Evolutionary conservation across 768 basidiomycete species (phyloP).

Genomic region (Strobilomyces confusus): DNA sequence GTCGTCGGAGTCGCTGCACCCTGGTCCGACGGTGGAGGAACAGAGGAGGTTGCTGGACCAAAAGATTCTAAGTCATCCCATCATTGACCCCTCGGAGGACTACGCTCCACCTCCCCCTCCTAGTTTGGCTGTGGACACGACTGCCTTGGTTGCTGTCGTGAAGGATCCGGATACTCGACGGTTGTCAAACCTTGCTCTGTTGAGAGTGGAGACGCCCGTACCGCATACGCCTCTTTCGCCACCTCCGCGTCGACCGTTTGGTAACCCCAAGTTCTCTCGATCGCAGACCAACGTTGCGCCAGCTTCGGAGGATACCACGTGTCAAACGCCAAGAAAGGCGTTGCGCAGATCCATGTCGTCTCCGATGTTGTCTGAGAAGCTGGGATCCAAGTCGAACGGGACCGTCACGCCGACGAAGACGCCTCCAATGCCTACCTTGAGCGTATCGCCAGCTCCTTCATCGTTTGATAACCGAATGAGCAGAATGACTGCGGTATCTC

Average conservation of each 20-base stretch:
- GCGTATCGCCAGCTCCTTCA: slow-evolving; percentile 28
- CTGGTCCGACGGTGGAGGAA: slow-evolving; percentile 11
- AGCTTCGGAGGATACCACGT: background rate
- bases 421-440: slow-evolving; percentile 40
- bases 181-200: slow-evolving; percentile 42
- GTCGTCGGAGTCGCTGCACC: slow-evolving; percentile 25
- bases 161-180: slow-evolving; percentile 32
- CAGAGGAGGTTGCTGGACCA: slow-evolving; percentile 35
- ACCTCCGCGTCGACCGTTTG: slow-evolving; percentile 51
- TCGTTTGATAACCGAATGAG: slow-evolving; percentile 26
- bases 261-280: slow-evolving; percentile 44
- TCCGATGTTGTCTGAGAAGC: slow-evolving; percentile 46
- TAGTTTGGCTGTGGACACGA: slow-evolving; percentile 3
- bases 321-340: slow-evolving; percentile 14
- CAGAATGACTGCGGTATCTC: slow-evolving; percentile 21
- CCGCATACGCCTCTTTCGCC: slow-evolving; percentile 61
- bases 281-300: slow-evolving; percentile 53
- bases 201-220: slow-evolving; percentile 64
- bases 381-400: slow-evolving; percentile 32
- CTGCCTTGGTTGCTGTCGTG: slow-evolving; percentile 16
- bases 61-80: slow-evolving; percentile 42
- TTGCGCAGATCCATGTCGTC: slow-evolving; percentile 54
- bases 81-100: slow-evolving; percentile 33
- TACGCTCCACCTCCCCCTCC: slow-evolving; percentile 23
- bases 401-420: slow-evolving; percentile 33